Evolutionary conservation across 179 eudicot species (phyloP).

Genomic region (Drosera spatulata): DNA sequence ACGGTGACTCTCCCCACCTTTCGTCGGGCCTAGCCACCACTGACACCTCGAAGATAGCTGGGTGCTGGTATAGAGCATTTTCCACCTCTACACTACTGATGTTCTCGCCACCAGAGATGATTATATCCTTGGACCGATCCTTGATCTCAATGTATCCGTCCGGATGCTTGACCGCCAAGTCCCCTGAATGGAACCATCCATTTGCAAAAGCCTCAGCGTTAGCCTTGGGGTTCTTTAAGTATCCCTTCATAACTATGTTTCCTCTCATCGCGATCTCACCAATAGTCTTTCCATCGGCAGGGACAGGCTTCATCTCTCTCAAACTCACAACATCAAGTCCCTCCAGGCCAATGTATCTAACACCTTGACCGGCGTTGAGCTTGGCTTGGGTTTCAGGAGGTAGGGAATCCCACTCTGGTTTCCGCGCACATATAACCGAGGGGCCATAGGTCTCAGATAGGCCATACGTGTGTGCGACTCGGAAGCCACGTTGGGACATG

Average conservation of each 20-base stretch:
- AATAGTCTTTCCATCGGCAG: constrained; percentile 66
- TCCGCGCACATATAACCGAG: constrained; percentile 85
- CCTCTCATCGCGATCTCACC: constrained; percentile 89
- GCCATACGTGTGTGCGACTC: constrained; percentile 87
- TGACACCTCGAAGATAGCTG: constrained; percentile 56
- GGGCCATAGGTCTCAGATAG: constrained; percentile 96
- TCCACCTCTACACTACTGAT: constrained; percentile 91
- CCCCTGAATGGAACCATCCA: constrained; percentile 94
- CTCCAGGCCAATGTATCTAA: constrained; percentile 58
- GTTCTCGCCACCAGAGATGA: constrained; percentile 93
- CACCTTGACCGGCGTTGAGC: constrained; percentile 79
- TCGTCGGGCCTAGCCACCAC: constrained; percentile 83
- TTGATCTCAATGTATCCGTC: constrained; percentile 84
- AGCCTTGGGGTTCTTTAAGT: constrained; percentile 78
- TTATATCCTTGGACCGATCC: constrained; percentile 85
- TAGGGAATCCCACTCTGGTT: constrained; percentile 86
- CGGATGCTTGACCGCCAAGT: constrained; percentile 73
- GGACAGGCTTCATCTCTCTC: constrained; percentile 65
- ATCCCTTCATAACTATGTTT: constrained; percentile 85
- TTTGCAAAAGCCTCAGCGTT: constrained; percentile 66
- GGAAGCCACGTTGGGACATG: constrained; percentile 73
- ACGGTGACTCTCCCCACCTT: constrained; percentile 88
- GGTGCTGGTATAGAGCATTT: constrained; percentile 54
- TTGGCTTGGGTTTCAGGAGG: constrained; percentile 63
- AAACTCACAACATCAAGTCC: constrained; percentile 57